phyloP scores from a whole-genome alignment of 805 yeast species.

The Myxozyma neglecta region DNA sequence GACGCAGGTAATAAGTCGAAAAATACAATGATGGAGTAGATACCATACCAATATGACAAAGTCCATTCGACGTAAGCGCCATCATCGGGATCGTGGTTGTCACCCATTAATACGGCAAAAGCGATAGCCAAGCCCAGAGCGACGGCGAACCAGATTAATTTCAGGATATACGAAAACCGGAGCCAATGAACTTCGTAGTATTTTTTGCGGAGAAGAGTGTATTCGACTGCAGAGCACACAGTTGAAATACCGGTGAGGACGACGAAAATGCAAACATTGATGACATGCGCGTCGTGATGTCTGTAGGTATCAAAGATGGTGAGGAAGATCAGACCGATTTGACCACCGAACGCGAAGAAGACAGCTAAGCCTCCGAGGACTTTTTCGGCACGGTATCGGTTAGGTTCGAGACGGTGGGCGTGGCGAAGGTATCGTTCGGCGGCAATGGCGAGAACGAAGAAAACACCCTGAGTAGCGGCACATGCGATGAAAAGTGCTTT shows the following conservation, averaged over 20 bases:
- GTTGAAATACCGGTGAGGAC: conserved; percentile 59
- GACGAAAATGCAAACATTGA: conserved; percentile 75
- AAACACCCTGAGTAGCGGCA: conserved; percentile 72
- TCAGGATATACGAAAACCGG: conserved; percentile 49
- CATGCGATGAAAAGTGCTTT: conserved; percentile 83
- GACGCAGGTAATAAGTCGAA: conserved; percentile 62
- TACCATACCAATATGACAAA: conserved; percentile 80
- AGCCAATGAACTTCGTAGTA: conserved; percentile 44
- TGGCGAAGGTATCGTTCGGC: conserved; percentile 65
- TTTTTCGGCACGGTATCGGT: conserved; percentile 48
- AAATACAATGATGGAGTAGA: conserved; percentile 60
- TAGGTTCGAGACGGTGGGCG: conserved; percentile 56
- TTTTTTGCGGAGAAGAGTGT: conserved; percentile 47
- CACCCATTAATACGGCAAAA: conserved; percentile 50
- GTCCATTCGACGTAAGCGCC: conserved; percentile 73
- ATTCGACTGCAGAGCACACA: conserved; percentile 48
- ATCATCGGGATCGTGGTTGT: conserved; percentile 25
- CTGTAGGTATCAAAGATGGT: conserved; percentile 66
- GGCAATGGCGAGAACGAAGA: conserved; percentile 62
- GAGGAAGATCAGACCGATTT: conserved; percentile 71
- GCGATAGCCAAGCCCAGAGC: conserved; percentile 69
- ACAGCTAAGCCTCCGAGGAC: conserved; percentile 48
- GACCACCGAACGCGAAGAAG: conserved; percentile 56
- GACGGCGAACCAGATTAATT: conserved; percentile 61
- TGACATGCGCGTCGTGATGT: conserved; percentile 53